These are phyloP conservation scores for Vitis amurensis DNA, from an alignment of 164 flowering plant species.

Conservation along the genomic window DNA sequence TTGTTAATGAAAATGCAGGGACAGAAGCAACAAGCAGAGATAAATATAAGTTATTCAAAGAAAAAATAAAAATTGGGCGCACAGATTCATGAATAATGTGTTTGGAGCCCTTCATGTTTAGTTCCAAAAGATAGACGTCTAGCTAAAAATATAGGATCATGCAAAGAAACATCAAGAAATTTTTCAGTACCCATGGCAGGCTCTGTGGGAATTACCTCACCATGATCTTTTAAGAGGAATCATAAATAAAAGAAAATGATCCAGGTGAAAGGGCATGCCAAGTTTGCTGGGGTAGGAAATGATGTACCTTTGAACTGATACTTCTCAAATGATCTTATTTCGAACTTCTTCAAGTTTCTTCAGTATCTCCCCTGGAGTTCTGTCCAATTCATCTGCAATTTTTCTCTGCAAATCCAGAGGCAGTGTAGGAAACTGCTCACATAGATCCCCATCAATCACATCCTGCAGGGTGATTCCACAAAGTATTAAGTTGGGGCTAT, in stretches of 20 bases:
- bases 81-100: too few species aligned
- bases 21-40: too few species aligned
- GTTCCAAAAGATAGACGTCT: too few species aligned
- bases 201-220: too few species aligned
- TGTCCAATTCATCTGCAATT: slow-evolving; percentile 96
- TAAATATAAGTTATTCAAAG: too few species aligned
- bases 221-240: too few species aligned
- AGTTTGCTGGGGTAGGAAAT: not conserved
- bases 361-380: slow-evolving; percentile 95
- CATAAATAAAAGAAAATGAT: not conserved
- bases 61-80: too few species aligned
- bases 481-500: not conserved
- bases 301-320: slow-evolving; percentile 5
- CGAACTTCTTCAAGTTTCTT: slow-evolving; percentile 94
- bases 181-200: too few species aligned
- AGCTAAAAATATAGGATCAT: too few species aligned
- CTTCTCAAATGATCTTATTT: slow-evolving; percentile 76
- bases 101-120: too few species aligned
- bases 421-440: slow-evolving; percentile 94
- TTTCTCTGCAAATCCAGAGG: slow-evolving; percentile 90
- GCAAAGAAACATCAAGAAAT: too few species aligned
- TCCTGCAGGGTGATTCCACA: slow-evolving; percentile 57
- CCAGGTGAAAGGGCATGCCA: not conserved
- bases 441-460: slow-evolving; percentile 98
- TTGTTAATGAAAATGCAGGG: too few species aligned